Conservation (phyloP, 441 rosid species). For the Cnidoscolus chayamansa region DNA sequence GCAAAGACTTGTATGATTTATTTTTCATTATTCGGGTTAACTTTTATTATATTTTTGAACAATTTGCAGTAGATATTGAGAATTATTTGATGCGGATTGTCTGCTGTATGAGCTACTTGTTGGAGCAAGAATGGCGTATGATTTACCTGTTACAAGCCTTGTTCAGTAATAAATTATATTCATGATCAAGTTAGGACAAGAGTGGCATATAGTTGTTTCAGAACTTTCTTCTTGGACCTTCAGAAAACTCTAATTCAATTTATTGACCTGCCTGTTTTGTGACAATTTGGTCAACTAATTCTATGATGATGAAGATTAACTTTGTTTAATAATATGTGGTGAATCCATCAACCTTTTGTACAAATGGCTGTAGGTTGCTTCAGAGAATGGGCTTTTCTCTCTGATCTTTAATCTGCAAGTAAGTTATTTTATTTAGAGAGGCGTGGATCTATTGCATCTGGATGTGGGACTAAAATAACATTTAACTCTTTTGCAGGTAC, state of each 20-base stretch:
- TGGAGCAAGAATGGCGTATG: neutral
- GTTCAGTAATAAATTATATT: neutral
- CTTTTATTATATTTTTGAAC: neutral
- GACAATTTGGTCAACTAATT: slow-evolving; percentile 14
- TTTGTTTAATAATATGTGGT: neutral
- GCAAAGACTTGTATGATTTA: too few species aligned
- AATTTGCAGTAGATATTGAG: neutral
- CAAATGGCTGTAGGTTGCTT: slow-evolving; percentile 66
- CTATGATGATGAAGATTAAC: slow-evolving; percentile 8
- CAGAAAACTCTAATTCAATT: neutral
- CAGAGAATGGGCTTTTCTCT: slow-evolving; percentile 85
- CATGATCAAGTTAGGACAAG: slow-evolving; percentile 9
- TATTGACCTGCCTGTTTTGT: neutral
- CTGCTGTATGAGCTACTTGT: neutral
- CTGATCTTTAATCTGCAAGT: slow-evolving; percentile 90
- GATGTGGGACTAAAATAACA: slow-evolving; percentile 16
- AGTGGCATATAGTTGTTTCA: neutral
- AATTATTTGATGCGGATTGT: slow-evolving; percentile 2
- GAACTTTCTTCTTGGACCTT: slow-evolving; percentile 7
- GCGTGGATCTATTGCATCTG: slow-evolving; percentile 17
- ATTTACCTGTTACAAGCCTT: neutral
- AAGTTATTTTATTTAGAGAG: slow-evolving; percentile 36
- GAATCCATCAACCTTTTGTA: slow-evolving; percentile 9
- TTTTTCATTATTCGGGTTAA: neutral
- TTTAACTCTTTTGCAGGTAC: slow-evolving; percentile 54